Conservation (phyloP, 768 basidiomycete genomes). For the Trichaptum fuscoviolaceum region DNA sequence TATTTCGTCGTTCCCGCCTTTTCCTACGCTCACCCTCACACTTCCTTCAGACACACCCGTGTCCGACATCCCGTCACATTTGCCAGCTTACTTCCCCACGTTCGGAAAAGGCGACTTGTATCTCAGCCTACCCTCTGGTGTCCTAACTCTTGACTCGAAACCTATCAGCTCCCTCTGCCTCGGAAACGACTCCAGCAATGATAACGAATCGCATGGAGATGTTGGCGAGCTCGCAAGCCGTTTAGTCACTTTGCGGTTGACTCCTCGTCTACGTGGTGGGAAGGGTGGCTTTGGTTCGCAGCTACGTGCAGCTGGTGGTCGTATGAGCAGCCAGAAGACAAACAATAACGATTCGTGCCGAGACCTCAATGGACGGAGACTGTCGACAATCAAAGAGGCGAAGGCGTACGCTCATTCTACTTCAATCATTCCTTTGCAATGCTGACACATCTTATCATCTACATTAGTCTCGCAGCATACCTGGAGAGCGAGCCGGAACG, state of each 20-base stretch:
- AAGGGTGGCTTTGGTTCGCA: slow-evolving; percentile 98
- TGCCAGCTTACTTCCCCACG: slow-evolving; percentile 42
- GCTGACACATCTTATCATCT: background rate
- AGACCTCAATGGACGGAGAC: slow-evolving; percentile 82
- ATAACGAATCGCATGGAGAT: slow-evolving; percentile 13
- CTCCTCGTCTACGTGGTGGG: slow-evolving; percentile 75
- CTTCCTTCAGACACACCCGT: slow-evolving; percentile 38
- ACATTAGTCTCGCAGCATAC: slow-evolving; percentile 69
- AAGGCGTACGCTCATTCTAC: slow-evolving; percentile 60
- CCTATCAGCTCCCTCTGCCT: slow-evolving; percentile 32
- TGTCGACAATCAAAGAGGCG: slow-evolving; percentile 95
- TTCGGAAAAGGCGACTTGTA: slow-evolving; percentile 39
- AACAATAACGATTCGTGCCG: slow-evolving; percentile 93
- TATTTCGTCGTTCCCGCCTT: slow-evolving; percentile 57
- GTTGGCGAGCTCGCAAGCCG: slow-evolving; percentile 17
- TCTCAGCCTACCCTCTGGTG: slow-evolving; percentile 36
- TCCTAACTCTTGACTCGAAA: slow-evolving; percentile 22
- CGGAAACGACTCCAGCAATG: slow-evolving; percentile 20
- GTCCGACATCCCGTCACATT: slow-evolving; percentile 35
- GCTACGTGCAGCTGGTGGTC: slow-evolving; percentile 91
- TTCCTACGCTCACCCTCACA: slow-evolving; percentile 47
- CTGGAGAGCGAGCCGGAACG: slow-evolving; percentile 81
- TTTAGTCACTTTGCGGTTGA: slow-evolving; percentile 66
- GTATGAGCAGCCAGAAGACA: slow-evolving; percentile 96
- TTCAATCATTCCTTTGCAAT: background rate